phyloP scores from a whole-genome alignment of 805 yeast genomes.

The Diddensiella transvaalensis region DNA sequence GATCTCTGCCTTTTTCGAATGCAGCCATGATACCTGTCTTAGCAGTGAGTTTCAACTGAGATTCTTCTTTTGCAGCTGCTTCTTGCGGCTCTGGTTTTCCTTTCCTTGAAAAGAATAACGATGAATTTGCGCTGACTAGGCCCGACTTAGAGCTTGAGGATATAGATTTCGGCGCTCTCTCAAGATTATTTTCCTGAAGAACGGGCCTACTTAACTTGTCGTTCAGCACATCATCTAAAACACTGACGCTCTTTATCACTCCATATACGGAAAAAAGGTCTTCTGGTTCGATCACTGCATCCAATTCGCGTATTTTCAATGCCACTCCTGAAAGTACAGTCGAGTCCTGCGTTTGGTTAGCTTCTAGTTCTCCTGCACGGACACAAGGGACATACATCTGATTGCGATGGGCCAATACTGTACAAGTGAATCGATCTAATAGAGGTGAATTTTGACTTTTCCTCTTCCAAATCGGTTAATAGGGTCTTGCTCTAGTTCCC shows the following conservation, averaged over 20 bases:
- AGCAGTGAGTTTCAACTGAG: no score
- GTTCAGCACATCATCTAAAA: not conserved
- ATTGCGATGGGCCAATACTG: constrained; percentile 14
- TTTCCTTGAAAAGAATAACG: not conserved
- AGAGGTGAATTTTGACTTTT: constrained; percentile 5
- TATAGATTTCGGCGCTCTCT: not conserved
- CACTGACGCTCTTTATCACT: not conserved
- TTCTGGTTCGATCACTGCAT: not conserved
- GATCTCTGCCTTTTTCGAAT: constrained; percentile 14
- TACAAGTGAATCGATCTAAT: constrained; percentile 17
- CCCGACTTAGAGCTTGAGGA: not conserved
- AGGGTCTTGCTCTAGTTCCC: not conserved
- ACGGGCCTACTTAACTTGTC: not conserved
- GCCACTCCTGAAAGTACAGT: constrained; percentile 1
- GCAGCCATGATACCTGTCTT: constrained; percentile 9
- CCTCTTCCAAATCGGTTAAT: constrained; percentile 6
- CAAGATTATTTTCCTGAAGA: not conserved
- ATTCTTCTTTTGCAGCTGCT: constrained; percentile 3
- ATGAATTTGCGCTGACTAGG: not conserved
- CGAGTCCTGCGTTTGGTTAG: not conserved
- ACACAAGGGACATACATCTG: constrained; percentile 10
- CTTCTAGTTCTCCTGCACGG: no score
- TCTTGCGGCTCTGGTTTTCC: not conserved
- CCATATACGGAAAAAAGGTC: constrained; percentile 5
- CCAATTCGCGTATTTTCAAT: constrained; percentile 2